Conservation (phyloP, 192 early-diverging fungal species). For the Podila epicladia region DNA sequence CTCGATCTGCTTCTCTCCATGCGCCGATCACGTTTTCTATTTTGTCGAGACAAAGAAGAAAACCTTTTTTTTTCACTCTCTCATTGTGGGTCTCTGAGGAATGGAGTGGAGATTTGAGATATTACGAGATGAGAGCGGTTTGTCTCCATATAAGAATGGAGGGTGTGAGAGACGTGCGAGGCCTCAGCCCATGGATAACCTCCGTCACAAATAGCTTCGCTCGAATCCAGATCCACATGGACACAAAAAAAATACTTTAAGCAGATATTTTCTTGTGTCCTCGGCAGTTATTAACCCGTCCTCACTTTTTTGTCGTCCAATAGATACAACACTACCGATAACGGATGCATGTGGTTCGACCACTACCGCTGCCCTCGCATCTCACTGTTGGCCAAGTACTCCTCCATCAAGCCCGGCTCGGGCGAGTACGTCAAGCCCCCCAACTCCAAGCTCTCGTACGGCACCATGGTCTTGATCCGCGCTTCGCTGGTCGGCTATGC, state of each 20-base stretch:
- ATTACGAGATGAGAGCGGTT: background rate
- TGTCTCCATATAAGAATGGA: background rate
- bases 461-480: constrained; percentile 88
- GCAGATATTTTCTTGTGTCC: background rate
- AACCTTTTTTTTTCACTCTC: background rate
- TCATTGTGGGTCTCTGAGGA: too few species aligned
- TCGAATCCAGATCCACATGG: background rate
- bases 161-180: background rate
- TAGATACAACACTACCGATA: constrained; percentile 84
- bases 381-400: constrained; percentile 81
- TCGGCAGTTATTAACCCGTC: background rate
- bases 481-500: constrained; percentile 76
- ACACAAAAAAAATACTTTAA: background rate
- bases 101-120: too few species aligned
- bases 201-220: background rate
- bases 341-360: constrained; percentile 87
- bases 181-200: background rate
- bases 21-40: too few species aligned
- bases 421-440: constrained; percentile 81
- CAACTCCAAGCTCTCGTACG: constrained; percentile 84
- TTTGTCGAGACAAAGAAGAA: too few species aligned
- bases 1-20: too few species aligned
- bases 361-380: constrained; percentile 81
- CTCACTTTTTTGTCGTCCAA: background rate
- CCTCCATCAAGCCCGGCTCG: constrained; percentile 69